These are phyloP conservation scores for Trametopsis cervina DNA, from an alignment of 768 basidiomycete species.

Conservation along the genomic window DNA sequence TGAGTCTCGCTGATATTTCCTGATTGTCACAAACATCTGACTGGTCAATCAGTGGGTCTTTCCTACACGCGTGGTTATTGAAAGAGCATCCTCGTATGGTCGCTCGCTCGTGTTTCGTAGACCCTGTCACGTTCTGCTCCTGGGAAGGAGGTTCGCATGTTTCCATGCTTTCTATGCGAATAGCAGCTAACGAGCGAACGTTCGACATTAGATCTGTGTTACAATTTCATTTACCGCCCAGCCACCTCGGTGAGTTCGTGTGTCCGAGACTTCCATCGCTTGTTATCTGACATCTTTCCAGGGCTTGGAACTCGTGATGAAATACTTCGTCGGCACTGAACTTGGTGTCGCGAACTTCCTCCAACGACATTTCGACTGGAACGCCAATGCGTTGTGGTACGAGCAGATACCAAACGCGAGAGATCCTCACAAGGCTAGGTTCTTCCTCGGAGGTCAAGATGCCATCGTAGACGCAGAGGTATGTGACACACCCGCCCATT, in stretches of 20 bases:
- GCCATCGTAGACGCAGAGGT: slow-evolving; percentile 72
- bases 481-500: no score
- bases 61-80: slow-evolving; percentile 84
- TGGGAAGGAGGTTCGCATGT: slow-evolving; percentile 82
- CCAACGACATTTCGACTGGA: slow-evolving; percentile 80
- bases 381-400: slow-evolving; percentile 81
- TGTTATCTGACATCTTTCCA: slow-evolving; percentile 23
- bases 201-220: slow-evolving; percentile 65
- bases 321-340: slow-evolving; percentile 85
- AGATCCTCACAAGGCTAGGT: slow-evolving; percentile 58
- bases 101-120: slow-evolving; percentile 79
- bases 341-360: slow-evolving; percentile 83
- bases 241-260: slow-evolving; percentile 49
- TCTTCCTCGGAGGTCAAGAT: slow-evolving; percentile 81
- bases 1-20: slow-evolving; percentile 26
- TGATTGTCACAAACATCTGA: neutral
- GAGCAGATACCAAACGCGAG: slow-evolving; percentile 82
- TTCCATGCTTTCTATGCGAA: neutral
- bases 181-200: neutral
- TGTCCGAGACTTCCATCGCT: neutral
- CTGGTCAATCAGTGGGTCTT: slow-evolving; percentile 51
- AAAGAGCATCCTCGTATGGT: slow-evolving; percentile 69
- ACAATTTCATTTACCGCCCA: slow-evolving; percentile 79
- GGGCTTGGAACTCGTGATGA: slow-evolving; percentile 75
- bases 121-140: slow-evolving; percentile 84